Base-by-base conservation (phyloP, 2,329 filamentous ascomycete species). In the Trichophyton benhamiae region DNA sequence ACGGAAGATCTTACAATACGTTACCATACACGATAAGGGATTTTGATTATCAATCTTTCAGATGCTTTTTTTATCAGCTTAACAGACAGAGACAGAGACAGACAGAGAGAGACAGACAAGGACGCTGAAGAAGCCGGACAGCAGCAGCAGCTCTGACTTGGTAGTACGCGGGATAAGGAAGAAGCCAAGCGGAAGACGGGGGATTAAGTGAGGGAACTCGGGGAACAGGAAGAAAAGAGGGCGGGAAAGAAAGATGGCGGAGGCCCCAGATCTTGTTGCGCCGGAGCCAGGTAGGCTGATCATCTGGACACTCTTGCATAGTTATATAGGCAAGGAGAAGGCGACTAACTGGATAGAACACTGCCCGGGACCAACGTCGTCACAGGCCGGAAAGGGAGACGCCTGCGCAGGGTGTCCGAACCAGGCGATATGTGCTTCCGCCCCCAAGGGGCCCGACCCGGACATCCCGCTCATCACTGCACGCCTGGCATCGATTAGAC, bases 401-500 rank as follows among this genome's bases (percentile, higher is more conserved):
- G 91, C 90, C 49, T 99, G 94, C 78, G 89, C 87, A 57, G 91
- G 91, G 60, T 99, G 94, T 71, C 94, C 94, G 1, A 99, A 99
- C 78, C 91, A 99, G 77, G 80, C 85, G 57, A 96, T 99, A 69
- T 99, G 94, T 78, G 91, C 92, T 17, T 89, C 91, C 0, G 88
- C 91, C 1, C 91, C 92, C 22, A 96, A 96, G 75, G 94, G 92
- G 0, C 92, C 94, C 1, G 94, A 99, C 72, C 92, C 92, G 0
- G 94, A 99, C 73, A 89, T 97, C 53, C 86, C 91, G 2, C 74
- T 94, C 66, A 96, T 99, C 68, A 87, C 91, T 15, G 83, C 87
- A 61, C 88, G 92, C 3, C 85, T 99, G 2, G 81, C 86, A 9
- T 83, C 84, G 59, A 88, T 99, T 65, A 84, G 85, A 68, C 92